phyloP scores from a whole-genome alignment of 768 basidiomycete genomes.

The Sporobolomyces pararoseus region DNA sequence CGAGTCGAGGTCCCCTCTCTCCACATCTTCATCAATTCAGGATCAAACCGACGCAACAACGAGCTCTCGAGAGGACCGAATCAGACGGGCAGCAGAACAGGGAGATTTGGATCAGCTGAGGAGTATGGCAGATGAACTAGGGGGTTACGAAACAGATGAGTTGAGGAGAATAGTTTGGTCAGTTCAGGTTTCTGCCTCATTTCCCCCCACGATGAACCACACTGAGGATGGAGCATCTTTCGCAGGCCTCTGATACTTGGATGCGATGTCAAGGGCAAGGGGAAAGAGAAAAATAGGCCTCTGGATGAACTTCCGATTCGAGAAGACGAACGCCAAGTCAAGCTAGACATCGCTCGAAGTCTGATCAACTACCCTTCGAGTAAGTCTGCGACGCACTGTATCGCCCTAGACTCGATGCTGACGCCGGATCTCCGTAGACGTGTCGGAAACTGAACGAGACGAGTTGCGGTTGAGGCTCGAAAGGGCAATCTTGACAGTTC shows the following conservation, averaged over 20 bases:
- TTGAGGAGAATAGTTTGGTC: slow-evolving; percentile 48
- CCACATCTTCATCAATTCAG: no score
- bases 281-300: background rate
- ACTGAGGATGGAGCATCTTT: no score
- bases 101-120: slow-evolving; percentile 44
- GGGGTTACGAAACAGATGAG: slow-evolving; percentile 48
- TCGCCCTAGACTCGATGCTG: background rate
- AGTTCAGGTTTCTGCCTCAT: slow-evolving; percentile 6
- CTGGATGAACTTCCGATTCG: slow-evolving; percentile 5
- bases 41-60: background rate
- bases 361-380: slow-evolving; percentile 51
- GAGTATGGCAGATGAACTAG: slow-evolving; percentile 45
- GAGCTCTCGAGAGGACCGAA: slow-evolving; percentile 18
- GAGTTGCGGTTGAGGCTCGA: slow-evolving; percentile 49
- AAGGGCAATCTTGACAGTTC: slow-evolving; percentile 48
- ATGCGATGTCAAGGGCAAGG: slow-evolving; percentile 1
- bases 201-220: background rate
- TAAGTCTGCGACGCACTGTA: slow-evolving; percentile 17
- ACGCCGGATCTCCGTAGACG: slow-evolving; percentile 29
- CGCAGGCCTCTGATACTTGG: slow-evolving; percentile 35
- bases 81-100: slow-evolving; percentile 44
- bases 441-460: slow-evolving; percentile 44
- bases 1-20: no score
- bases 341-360: slow-evolving; percentile 51
- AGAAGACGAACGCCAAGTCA: slow-evolving; percentile 52